Evolutionary conservation across 192 early-diverging fungal genomes (phyloP), one percentile per base, ranked within the genome.

Genomic region (Podila verticillata): DNA sequence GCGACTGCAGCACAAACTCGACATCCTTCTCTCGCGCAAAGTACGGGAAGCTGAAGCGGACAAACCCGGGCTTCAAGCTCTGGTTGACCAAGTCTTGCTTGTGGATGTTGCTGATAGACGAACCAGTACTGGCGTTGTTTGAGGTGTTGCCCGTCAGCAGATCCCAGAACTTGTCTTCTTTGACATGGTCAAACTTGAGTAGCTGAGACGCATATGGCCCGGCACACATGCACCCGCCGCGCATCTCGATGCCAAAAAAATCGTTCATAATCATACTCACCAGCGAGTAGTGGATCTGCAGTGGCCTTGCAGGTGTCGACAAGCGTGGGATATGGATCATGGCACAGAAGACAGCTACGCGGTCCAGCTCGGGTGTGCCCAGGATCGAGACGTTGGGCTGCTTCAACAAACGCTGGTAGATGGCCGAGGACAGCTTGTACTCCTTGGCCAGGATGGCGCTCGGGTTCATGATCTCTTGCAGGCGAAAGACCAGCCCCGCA

Each of bases 401-500:
- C 31, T 26, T 63, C 31, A 48, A 56, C 26, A 70, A 29, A 7
- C 48, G 13, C 6, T 28, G 28, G 39, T 48, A 57, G 9, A 57
- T 30, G 26, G 32, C 13, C 20, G 24, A 17, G 30, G 68, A 32
- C 17, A 34, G 32, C 34, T 70, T 61, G 39, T 83, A 59, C 24
- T 83, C 78, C 51, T 79, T 61, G 48, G 70, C 57, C 2, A 79
- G 57, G 31, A 79, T 58, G 57, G 57, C 66, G 7, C 2, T 36
- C 2, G 75, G 75, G 26, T 57, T 29, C 48, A 63, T 44, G 36
- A 75, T 79, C 57, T 77, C 66, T 51, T 86, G 84, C 22, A 86
- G 54, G 6, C 35, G 60, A 22, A 87, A 87, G 20, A 74, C 84
- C 12, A 85, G 65, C 10, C 84, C 84, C 4, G 75, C 75, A 0